A percentile compares a stretch with the other conserved stretches of the same genome.
Conservation (phyloP, 768 basidiomycete genomes). For the Rhodotorula kratochvilovae region DNA sequence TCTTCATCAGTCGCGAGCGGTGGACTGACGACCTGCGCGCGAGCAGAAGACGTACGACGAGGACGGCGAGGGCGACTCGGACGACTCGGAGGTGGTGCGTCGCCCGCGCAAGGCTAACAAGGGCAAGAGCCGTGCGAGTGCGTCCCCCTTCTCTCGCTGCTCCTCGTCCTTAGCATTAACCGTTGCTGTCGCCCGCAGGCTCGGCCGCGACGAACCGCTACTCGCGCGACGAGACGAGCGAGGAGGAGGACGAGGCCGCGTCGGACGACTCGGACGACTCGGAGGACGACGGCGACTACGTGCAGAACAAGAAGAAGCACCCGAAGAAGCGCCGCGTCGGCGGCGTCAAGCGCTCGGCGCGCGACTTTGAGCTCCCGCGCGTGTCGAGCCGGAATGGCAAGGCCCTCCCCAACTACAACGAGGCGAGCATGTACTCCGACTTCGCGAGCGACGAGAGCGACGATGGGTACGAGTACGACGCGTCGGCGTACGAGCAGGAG, state of each 20-base stretch:
- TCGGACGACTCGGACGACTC: neutral
- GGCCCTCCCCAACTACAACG: conserved; percentile 44
- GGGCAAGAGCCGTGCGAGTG: conserved; percentile 32
- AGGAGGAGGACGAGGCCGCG: neutral
- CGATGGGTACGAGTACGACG: conserved; percentile 27
- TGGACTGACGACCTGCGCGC: neutral
- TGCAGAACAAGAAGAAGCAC: conserved; percentile 33
- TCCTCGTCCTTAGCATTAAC: neutral
- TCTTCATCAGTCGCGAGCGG: too few relatives aligned
- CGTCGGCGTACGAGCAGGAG: conserved; percentile 18
- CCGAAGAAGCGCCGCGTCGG: conserved; percentile 47
- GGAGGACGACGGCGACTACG: conserved; percentile 41
- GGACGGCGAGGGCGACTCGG: conserved; percentile 20
- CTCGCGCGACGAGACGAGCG: neutral
- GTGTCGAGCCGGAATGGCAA: conserved; percentile 35
- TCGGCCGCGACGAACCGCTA: too few relatives aligned
- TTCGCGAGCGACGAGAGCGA: conserved; percentile 34
- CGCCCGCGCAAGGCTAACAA: conserved; percentile 12
- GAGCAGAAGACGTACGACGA: conserved; percentile 19
- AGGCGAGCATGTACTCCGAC: conserved; percentile 36
- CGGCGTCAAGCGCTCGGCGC: neutral
- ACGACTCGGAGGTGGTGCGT: neutral
- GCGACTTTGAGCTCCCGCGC: conserved; percentile 36
- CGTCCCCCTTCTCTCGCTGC: neutral
- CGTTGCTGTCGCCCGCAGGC: neutral